Base-by-base conservation (phyloP, 208 protist genomes). In the Leishmania gerbilli region DNA sequence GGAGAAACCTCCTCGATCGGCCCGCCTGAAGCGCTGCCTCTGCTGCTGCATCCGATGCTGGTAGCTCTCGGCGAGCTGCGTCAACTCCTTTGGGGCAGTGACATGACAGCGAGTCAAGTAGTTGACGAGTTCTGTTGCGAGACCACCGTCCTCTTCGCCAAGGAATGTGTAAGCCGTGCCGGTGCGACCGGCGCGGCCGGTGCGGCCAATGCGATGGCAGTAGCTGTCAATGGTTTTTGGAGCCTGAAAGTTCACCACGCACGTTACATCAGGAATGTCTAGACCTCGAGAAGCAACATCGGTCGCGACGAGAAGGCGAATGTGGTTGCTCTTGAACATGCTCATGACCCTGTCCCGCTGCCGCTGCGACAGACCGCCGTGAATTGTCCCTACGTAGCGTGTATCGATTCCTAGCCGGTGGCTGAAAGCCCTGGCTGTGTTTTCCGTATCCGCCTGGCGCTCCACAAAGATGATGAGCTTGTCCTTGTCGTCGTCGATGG, bases 201-300 rank as follows among this genome's bases (percentile, higher is more conserved):
- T 99, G 34, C 98, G 92, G 0, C 98, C 98, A 71, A 99, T 98
- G 47, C 98, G 91, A 88, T 99, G 98, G 80, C 99, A 95, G 74
- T 99, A 99, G 77, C 93, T 95, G 71, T 99, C 95, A 76, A 98
- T 93, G 69, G 90, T 96, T 68, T 92, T 91, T 51, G 98, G 98
- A 17, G 97, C 88, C 71, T 98, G 93, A 75, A 97, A 98, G 77
- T 99, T 99, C 45, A 99, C 91, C 17, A 99, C 97, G 75, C 92
- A 94, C 49, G 96, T 97, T 34, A 99, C 96, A 65, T 97, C 92
- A 34, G 92, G 91, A 60, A 99, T 98, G 80, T 99, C 98, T 13
- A 99, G 76, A 15, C 96, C 97, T 58, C 98, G 91, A 40, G 96
- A 96, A n/a, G 96, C 97, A 67, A 99, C 97, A 79, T 99, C 97